phyloP scores from a whole-genome alignment of 1,139 yeast genomes.

The Pichia kudriavzevii region DNA sequence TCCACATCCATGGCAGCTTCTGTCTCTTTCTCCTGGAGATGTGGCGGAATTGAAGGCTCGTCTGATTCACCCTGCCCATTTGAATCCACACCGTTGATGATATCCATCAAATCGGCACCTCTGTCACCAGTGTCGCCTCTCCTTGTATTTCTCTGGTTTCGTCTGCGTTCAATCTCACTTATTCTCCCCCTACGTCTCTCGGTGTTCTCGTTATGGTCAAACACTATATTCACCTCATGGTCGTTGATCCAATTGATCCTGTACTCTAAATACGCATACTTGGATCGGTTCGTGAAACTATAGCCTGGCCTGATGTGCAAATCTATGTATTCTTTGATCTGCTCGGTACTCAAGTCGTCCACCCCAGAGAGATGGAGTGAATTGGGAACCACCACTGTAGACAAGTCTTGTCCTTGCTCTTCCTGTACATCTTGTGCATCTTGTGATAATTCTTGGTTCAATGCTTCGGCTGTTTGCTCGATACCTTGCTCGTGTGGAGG shows the following conservation, averaged over 20 bases:
- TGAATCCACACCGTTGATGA: not conserved
- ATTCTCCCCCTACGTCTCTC: not conserved
- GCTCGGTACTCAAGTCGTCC: constrained; percentile 58
- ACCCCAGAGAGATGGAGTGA: constrained; percentile 56
- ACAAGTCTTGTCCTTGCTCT: no score
- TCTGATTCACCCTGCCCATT: not conserved
- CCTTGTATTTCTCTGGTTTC: not conserved
- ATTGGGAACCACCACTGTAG: no score
- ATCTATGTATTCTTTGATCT: constrained; percentile 51
- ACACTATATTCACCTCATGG: constrained; percentile 47
- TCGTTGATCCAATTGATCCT: constrained; percentile 69
- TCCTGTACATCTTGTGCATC: no score
- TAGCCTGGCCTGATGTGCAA: constrained; percentile 39
- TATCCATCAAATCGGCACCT: constrained; percentile 3
- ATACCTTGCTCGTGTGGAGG: no score
- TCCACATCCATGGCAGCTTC: not conserved
- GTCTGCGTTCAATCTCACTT: no score
- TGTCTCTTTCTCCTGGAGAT: not conserved
- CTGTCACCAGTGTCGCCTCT: not conserved
- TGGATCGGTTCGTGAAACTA: constrained; percentile 22
- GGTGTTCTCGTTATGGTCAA: constrained; percentile 20
- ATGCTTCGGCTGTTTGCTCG: no score
- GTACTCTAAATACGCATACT: constrained; percentile 23
- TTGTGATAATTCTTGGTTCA: no score
- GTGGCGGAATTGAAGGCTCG: no score